Percentiles rank a stretch among this genome's conserved stretches.
phyloP scores from a whole-genome alignment of 2,329 filamentous ascomycete species.

The Aspergillus tanneri region DNA sequence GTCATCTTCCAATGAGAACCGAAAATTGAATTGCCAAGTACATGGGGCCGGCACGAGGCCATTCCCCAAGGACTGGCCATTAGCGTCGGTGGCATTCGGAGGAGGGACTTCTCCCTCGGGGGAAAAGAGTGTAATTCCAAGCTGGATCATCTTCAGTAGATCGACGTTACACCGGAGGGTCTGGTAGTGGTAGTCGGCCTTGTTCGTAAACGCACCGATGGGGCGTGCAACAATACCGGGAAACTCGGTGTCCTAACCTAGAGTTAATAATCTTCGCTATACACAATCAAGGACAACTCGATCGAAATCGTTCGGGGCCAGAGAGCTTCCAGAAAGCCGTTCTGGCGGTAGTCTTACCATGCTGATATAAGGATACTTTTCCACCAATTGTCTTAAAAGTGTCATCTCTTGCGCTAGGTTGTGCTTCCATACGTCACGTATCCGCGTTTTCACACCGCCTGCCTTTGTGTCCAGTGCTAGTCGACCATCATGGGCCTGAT shows the following conservation, averaged over 20 bases:
- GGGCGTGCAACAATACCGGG: conserved; percentile 95
- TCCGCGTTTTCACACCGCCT: conserved; percentile 68
- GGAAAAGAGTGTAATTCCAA: conserved; percentile 91
- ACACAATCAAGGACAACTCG: too few relatives aligned
- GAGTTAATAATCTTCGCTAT: not conserved
- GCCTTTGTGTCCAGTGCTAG: conserved; percentile 56
- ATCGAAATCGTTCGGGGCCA: too few relatives aligned
- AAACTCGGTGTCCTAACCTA: conserved; percentile 84
- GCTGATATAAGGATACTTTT: conserved; percentile 91
- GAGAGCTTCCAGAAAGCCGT: too few relatives aligned
- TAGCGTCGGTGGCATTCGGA: conserved; percentile 59
- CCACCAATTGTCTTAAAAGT: conserved; percentile 74
- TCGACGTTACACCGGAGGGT: conserved; percentile 96
- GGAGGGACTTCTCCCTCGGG: conserved; percentile 84
- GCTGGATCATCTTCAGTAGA: conserved; percentile 94
- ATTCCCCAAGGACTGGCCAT: conserved; percentile 51
- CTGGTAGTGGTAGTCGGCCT: conserved; percentile 98
- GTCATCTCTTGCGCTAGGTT: conserved; percentile 92
- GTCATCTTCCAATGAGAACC: conserved; percentile 88
- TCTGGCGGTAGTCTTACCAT: conserved; percentile 76
- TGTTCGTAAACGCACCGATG: conserved; percentile 90
- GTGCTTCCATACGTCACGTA: conserved; percentile 93
- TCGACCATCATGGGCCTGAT: conserved; percentile 52
- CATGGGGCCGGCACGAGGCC: conserved; percentile 67
- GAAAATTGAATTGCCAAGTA: conserved; percentile 99